Conservation (phyloP, 805 yeast genomes). For the Saturnispora sanitii region DNA sequence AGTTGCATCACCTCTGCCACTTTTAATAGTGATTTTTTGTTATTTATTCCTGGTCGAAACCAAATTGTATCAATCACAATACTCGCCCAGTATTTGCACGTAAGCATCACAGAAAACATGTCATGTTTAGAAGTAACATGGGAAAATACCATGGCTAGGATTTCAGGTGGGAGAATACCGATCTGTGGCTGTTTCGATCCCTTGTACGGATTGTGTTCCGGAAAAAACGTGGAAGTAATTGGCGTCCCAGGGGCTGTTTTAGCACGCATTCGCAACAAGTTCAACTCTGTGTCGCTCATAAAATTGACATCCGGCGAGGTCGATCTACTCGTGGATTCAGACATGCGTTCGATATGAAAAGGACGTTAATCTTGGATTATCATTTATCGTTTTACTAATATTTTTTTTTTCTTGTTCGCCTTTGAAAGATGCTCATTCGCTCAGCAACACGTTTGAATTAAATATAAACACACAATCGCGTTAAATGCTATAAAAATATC, state of each 20-base stretch:
- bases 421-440: neutral
- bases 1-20: slow-evolving; percentile 46
- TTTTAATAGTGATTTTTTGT: slow-evolving; percentile 37
- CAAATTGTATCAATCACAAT: slow-evolving; percentile 71
- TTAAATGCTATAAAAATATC: neutral
- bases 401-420: too few species aligned
- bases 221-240: neutral
- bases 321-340: slow-evolving; percentile 7
- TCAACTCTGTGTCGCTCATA: slow-evolving; percentile 5
- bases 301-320: slow-evolving; percentile 4
- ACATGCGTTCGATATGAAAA: slow-evolving; percentile 1
- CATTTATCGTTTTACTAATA: too few species aligned
- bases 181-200: slow-evolving; percentile 23
- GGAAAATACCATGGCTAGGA: slow-evolving; percentile 56
- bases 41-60: slow-evolving; percentile 73
- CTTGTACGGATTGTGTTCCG: neutral
- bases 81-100: slow-evolving; percentile 74
- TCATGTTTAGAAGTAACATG: slow-evolving; percentile 51
- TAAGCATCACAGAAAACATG: slow-evolving; percentile 51
- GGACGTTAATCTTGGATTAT: neutral
- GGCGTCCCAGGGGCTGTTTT: neutral
- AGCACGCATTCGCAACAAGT: slow-evolving; percentile 4
- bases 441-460: neutral
- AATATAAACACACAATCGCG: neutral
- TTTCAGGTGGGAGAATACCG: slow-evolving; percentile 45